These are phyloP conservation scores for Clarireedia homoeocarpa DNA, from an alignment of 2,329 filamentous ascomycete genomes.

Conservation along the genomic window DNA sequence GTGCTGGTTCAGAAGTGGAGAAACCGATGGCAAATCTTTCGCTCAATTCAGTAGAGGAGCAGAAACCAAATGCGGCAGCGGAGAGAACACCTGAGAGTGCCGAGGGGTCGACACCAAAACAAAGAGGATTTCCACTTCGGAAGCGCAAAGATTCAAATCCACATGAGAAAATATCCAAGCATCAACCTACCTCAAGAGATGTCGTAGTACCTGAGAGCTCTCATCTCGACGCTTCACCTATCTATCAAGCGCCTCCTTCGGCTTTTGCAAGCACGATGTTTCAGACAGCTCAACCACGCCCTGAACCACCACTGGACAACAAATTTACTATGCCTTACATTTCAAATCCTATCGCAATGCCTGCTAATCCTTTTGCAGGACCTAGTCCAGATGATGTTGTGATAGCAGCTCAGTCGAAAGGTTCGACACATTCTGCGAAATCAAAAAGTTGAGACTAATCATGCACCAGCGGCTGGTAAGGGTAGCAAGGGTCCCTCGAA, in stretches of 20 bases:
- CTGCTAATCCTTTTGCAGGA: slow-evolving; percentile 61
- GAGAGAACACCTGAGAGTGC: neutral
- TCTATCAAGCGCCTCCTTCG: slow-evolving; percentile 30
- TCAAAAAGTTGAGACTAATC: slow-evolving; percentile 31
- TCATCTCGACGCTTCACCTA: slow-evolving; percentile 8
- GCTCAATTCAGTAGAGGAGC: slow-evolving; percentile 3
- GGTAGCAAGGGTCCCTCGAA: slow-evolving; percentile 32
- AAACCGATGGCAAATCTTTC: slow-evolving; percentile 23
- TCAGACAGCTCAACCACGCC: slow-evolving; percentile 24
- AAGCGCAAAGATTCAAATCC: slow-evolving; percentile 29
- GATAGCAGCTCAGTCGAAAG: slow-evolving; percentile 79
- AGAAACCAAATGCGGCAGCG: neutral
- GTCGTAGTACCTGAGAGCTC: neutral
- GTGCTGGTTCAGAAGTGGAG: slow-evolving; percentile 16
- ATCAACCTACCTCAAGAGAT: slow-evolving; percentile 5
- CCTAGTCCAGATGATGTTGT: slow-evolving; percentile 92
- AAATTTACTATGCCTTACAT: slow-evolving; percentile 35
- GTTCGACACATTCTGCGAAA: slow-evolving; percentile 46
- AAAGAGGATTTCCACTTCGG: slow-evolving; percentile 24
- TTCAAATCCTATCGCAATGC: slow-evolving; percentile 31
- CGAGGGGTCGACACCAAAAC: slow-evolving; percentile 2
- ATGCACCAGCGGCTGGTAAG: slow-evolving; percentile 36
- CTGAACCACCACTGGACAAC: slow-evolving; percentile 13
- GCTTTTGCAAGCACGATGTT: slow-evolving; percentile 37
- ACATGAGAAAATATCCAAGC: slow-evolving; percentile 23